A percentile compares a stretch with the other conserved stretches of the same genome.
phyloP scores from a whole-genome alignment of 805 yeast species.

The Candida krabiensis region DNA sequence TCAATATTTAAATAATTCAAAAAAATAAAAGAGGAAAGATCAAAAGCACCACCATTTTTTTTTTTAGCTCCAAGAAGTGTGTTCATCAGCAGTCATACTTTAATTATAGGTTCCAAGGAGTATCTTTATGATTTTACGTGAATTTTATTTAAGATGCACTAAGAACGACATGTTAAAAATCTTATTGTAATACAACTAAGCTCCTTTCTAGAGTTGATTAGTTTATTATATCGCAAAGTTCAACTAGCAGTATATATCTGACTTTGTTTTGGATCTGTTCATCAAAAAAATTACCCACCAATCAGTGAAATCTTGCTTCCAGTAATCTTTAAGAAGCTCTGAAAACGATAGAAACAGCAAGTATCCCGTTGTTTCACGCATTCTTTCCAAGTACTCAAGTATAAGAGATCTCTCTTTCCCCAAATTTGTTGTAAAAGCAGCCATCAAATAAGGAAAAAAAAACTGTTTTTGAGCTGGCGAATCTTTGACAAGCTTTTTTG shows the following conservation, averaged over 20 bases:
- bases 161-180: no score
- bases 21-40: no score
- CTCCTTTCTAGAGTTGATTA: no score
- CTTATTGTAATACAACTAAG: no score
- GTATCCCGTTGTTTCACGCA: conserved; percentile 6
- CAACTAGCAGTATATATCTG: neutral
- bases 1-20: no score
- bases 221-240: no score
- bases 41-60: no score
- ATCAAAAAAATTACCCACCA: conserved; percentile 10
- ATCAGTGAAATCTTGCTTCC: neutral
- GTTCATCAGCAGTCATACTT: no score
- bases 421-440: conserved; percentile 7
- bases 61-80: no score
- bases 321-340: conserved; percentile 7
- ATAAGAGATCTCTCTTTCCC: conserved; percentile 1
- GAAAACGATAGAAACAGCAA: conserved; percentile 2
- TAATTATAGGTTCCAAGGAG: no score
- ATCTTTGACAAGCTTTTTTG: neutral
- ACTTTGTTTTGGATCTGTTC: neutral
- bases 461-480: conserved; percentile 10
- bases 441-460: conserved; percentile 11
- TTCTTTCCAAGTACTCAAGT: conserved; percentile 2
- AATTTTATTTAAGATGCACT: no score
- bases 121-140: no score